Base-by-base conservation (phyloP, 2,329 filamentous ascomycete genomes). In the Colletotrichum orchidophilum region DNA sequence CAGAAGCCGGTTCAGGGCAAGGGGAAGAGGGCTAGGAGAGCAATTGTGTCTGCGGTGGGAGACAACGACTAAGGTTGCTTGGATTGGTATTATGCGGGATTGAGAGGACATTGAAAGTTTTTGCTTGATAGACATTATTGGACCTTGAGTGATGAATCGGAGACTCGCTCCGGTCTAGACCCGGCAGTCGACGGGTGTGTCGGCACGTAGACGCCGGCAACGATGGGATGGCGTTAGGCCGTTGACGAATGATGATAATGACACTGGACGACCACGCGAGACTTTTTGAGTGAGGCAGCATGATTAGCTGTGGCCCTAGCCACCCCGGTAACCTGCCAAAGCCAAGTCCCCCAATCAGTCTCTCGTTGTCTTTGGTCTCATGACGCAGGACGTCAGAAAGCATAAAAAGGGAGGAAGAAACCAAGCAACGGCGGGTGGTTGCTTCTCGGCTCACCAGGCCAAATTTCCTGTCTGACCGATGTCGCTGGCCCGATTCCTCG, bases 221-320 rank as follows among this genome's bases (percentile, higher is more conserved):
- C 9, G 5, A 12, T 9, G 27, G 57, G 21, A 26, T 27, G 57
- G 15, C 35, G 27, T 39, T 59, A 39, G 5, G 39, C 18, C 24
- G 27, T 6, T 1, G 6, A 50, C n/a, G 49, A 66, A 24, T 53
- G 52, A 60, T 57, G 59, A 62, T 33, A 31, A 49, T 59, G 58
- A 49, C 21, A 52, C 39, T 24, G 26, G 49, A 31, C 42, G 46
- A 29, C 59, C 18, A 27, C 42, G 15, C 15, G 42, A 21, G 26
- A 61, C 27, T 21, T 42, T 53, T 58, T 50, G 13, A 59, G 15
- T 26, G 21, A 24, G 21, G 33, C 46, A 39, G 54, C 5, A 29
- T 55, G 57, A 67, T 71, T 71, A 71, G 68, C 58, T 63, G 52
- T 63, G 64, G 63, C 68, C 68, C 64, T 49, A 59, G 68, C 64